Conservation (phyloP, 2,329 filamentous ascomycete species). For the Colletotrichum tamarilloi region DNA sequence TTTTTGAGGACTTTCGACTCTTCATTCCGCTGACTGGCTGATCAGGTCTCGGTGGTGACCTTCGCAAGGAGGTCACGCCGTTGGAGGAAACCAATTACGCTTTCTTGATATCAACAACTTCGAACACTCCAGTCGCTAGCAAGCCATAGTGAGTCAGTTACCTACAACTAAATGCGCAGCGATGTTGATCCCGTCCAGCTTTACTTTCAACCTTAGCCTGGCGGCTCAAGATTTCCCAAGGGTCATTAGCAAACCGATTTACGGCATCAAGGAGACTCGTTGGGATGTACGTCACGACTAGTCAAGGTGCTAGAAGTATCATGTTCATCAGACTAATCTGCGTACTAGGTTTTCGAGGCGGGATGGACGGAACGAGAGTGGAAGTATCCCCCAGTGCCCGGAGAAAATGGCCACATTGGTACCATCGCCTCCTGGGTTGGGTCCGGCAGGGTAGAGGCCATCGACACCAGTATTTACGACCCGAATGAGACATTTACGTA, state of each 20-base stretch:
- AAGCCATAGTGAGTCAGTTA: too few relatives aligned
- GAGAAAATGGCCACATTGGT: constrained; percentile 53
- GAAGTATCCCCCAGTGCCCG: constrained; percentile 53
- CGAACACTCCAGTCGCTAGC: too few relatives aligned
- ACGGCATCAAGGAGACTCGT: constrained; percentile 37
- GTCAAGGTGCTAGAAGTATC: too few relatives aligned
- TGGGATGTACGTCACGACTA: constrained; percentile 32
- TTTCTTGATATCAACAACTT: too few relatives aligned
- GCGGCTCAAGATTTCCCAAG: constrained; percentile 49
- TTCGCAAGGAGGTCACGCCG: constrained; percentile 36
- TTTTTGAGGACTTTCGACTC: neutral
- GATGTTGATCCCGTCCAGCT: constrained; percentile 41
- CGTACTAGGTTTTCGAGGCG: constrained; percentile 47
- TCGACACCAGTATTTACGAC: constrained; percentile 38
- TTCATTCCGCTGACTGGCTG: too few relatives aligned
- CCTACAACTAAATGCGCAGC: too few relatives aligned
- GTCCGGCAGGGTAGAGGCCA: constrained; percentile 27
- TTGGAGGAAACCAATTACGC: neutral
- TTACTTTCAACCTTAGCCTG: constrained; percentile 71
- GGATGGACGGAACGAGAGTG: constrained; percentile 53
- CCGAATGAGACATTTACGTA: constrained; percentile 41
- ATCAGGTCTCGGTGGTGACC: constrained; percentile 37
- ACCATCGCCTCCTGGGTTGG: constrained; percentile 45
- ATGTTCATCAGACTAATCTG: neutral
- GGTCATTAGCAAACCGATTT: constrained; percentile 35